A percentile compares a stretch with the other conserved stretches of the same genome.
These are phyloP conservation scores for Podila verticillata DNA, from an alignment of 192 early-diverging fungal species.

Conservation along the genomic window DNA sequence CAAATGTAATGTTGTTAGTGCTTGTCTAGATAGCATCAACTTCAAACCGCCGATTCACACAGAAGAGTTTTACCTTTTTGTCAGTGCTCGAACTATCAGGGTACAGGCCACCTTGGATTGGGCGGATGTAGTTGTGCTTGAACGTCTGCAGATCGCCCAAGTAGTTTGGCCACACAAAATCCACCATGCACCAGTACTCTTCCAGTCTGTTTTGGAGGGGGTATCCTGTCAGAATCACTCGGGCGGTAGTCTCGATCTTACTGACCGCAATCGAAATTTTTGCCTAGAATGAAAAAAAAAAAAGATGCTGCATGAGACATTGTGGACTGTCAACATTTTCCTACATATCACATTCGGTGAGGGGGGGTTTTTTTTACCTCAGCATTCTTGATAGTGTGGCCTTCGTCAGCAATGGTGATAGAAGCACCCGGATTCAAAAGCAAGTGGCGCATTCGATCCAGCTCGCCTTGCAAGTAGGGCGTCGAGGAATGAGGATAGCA, in stretches of 20 bases:
- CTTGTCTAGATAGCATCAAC: not conserved
- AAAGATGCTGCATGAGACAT: not conserved
- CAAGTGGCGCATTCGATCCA: constrained; percentile 25
- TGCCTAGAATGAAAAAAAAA: constrained; percentile 13
- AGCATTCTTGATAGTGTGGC: constrained; percentile 76
- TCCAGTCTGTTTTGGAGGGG: constrained; percentile 87
- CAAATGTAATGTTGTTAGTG: not conserved
- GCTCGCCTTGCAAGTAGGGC: not conserved
- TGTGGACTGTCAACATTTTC: not conserved
- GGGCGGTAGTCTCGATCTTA: constrained; percentile 60
- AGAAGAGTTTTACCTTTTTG: constrained; percentile 19
- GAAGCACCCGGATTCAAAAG: constrained; percentile 74
- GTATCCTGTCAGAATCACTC: constrained; percentile 83
- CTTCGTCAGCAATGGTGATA: constrained; percentile 85
- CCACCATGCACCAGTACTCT: constrained; percentile 84
- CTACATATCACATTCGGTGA: not conserved
- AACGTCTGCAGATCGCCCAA: constrained; percentile 66
- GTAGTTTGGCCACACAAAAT: constrained; percentile 74
- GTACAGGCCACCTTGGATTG: constrained; percentile 70
- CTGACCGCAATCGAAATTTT: constrained; percentile 30
- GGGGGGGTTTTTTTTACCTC: constrained; percentile 31
- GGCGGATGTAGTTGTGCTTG: constrained; percentile 63
- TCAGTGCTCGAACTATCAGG: constrained; percentile 54
- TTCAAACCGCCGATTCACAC: too few relatives aligned
- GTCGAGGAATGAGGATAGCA: constrained; percentile 13